phyloP scores from a whole-genome alignment of 2,329 filamentous ascomycete species.

The Chrysoporthe cubensis region DNA sequence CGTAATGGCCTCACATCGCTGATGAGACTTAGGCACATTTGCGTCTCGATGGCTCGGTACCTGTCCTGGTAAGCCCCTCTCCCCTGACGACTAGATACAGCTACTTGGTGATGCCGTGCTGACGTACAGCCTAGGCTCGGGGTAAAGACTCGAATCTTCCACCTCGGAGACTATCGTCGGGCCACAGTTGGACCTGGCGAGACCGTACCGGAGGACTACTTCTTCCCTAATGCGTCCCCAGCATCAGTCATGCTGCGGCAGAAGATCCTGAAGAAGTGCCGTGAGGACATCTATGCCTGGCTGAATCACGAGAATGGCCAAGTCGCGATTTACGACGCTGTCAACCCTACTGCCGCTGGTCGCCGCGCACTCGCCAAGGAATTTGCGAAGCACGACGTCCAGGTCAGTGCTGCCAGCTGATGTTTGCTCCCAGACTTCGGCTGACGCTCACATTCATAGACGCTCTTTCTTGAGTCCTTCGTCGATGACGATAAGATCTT shows the following conservation, averaged over 20 bases:
- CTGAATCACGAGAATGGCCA: conserved; percentile 97
- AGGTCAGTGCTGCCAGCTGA: conserved; percentile 53
- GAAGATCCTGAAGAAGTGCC: conserved; percentile 96
- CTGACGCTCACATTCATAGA: conserved; percentile 54
- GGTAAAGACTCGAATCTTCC: conserved; percentile 97
- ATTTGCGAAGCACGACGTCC: conserved; percentile 95
- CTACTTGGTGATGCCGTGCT: conserved; percentile 24
- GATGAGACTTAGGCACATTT: conserved; percentile 71
- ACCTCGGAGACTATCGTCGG: conserved; percentile 93
- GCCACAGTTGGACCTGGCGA: conserved; percentile 84
- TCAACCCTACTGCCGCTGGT: conserved; percentile 85
- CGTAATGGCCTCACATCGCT: conserved; percentile 23
- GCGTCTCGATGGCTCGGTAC: conserved; percentile 92
- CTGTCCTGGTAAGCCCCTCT: conserved; percentile 71
- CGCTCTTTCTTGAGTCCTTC: conserved; percentile 93
- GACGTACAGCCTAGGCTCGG: conserved; percentile 66
- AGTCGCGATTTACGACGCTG: conserved; percentile 97
- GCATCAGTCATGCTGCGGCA: conserved; percentile 91
- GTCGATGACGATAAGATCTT: conserved; percentile 94
- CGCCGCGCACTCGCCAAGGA: conserved; percentile 88
- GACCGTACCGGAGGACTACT: conserved; percentile 94
- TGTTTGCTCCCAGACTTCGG: background rate
- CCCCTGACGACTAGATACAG: background rate
- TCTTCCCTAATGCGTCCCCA: conserved; percentile 92
- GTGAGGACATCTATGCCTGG: conserved; percentile 96